Base-by-base conservation (phyloP, 2,329 filamentous ascomycete species). In the Fusarium xyrophilum region DNA sequence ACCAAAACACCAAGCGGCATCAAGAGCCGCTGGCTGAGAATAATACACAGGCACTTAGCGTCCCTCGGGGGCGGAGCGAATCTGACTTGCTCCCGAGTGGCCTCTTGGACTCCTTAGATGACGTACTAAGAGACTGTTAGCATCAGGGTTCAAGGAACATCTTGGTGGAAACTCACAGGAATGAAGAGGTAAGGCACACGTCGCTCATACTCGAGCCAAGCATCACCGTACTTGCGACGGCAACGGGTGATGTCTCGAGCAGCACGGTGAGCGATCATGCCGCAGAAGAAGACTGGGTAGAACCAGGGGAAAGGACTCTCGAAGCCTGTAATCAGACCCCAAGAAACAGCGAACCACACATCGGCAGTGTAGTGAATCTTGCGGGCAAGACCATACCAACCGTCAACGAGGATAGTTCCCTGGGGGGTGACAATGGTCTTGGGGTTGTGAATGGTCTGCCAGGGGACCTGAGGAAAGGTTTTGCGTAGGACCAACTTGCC, bases 391-490 rank as follows among this genome's bases (percentile, higher is more conserved):
- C 89, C 90, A 70, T 93, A 96, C 93, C 93, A 97, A 38, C 93
- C 93, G 74, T 96, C 93, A 40, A 90, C 88, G 47, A 97, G 84
- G 62, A 97, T 89, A 65, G 89, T 89, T 74, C 93, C 91, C 60
- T 89, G 86, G 42, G 88, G 84, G 13, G 91, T 91, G 62, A 84
- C 84, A 77, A 97, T 94, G 42, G 86, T 89, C 78, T 91, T 89
- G 46, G 93, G 93, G 80, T 97, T 94, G 72, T 92, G 81, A 63
- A 97, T 79, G 7, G 89, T 90, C 78, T 92, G 91, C 90, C 93
- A 97, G 11, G 93, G 93, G n/a, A 97, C 86, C 79, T 95, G 92
- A 8, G 94, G 93, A 82, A 97, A 97, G 5, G 93, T 90, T 73
- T 90, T 92, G 73, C 93, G 91, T 77, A 88, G 83, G 54, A 90